These are phyloP conservation scores for Schrenkiella parvula DNA, from an alignment of 345 rosid genomes.

Conservation along the genomic window DNA sequence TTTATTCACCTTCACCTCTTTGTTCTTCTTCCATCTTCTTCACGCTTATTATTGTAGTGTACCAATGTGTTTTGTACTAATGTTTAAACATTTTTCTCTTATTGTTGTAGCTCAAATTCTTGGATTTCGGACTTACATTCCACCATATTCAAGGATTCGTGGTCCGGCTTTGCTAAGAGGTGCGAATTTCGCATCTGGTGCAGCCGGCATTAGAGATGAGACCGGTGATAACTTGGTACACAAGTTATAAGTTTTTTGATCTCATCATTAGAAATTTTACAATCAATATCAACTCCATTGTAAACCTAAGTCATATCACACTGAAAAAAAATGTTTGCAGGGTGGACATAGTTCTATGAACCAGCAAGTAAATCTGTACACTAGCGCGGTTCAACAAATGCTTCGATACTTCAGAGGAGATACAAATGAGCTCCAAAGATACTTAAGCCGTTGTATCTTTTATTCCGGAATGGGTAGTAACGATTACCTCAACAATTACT, in stretches of 20 bases:
- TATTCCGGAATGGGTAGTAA: slow-evolving; percentile 87
- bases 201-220: slow-evolving; percentile 85
- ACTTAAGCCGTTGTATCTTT: slow-evolving; percentile 64
- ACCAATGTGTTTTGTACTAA: neutral
- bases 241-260: neutral
- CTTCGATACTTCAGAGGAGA: slow-evolving; percentile 67
- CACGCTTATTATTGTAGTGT: too few species aligned
- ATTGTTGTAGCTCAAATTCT: slow-evolving; percentile 57
- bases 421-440: slow-evolving; percentile 38
- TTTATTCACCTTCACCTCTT: neutral
- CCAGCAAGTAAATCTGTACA: slow-evolving; percentile 53
- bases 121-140: slow-evolving; percentile 60
- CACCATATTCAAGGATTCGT: slow-evolving; percentile 56
- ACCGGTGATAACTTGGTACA: slow-evolving; percentile 81
- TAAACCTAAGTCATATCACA: neutral
- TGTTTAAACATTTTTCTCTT: neutral
- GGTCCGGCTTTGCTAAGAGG: slow-evolving; percentile 56
- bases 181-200: slow-evolving; percentile 86
- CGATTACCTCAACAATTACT: slow-evolving; percentile 87
- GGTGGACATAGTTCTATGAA: slow-evolving; percentile 79
- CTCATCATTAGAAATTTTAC: neutral
- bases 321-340: slow-evolving; percentile 35
- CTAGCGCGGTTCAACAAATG: slow-evolving; percentile 45
- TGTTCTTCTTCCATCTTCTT: neutral
- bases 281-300: neutral